Conservation (phyloP, 176 grass and related monocot genomes). For the Carex pumila region DNA sequence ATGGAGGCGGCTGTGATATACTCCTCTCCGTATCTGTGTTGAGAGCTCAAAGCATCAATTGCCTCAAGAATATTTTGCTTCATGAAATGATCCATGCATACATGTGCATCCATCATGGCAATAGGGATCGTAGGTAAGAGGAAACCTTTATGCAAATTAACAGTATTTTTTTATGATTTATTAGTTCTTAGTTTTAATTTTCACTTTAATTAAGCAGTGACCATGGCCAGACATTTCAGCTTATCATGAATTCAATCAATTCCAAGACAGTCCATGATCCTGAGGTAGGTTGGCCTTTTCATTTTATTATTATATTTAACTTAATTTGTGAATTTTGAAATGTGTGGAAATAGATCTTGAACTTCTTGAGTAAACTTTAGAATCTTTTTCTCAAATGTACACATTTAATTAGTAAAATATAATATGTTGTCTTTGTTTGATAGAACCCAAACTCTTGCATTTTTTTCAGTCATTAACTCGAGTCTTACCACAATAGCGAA, state of each 20-base stretch:
- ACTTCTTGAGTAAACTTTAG: neutral
- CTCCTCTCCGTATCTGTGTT: conserved; percentile 39
- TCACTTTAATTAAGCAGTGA: conserved; percentile 18
- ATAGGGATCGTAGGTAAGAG: conserved; percentile 22
- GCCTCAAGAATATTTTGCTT: conserved; percentile 59
- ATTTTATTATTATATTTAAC: neutral
- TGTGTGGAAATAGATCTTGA: neutral
- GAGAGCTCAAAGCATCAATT: conserved; percentile 24
- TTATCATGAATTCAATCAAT: conserved; percentile 68
- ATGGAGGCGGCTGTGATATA: conserved; percentile 37
- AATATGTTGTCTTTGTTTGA: neutral
- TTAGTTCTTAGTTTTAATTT: neutral
- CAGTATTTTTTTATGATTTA: neutral
- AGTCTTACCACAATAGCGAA: neutral
- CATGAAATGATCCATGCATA: conserved; percentile 97
- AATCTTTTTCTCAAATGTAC: neutral
- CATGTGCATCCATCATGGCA: conserved; percentile 34
- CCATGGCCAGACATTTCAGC: conserved; percentile 57
- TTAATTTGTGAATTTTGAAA: neutral
- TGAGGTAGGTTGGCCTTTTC: conserved; percentile 25
- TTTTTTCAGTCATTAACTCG: no score
- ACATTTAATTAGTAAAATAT: neutral
- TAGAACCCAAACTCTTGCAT: neutral
- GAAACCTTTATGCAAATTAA: neutral
- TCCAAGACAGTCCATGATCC: conserved; percentile 31